phyloP scores from a whole-genome alignment of 192 early-diverging fungal genomes.

The Backusella tuberculispora region DNA sequence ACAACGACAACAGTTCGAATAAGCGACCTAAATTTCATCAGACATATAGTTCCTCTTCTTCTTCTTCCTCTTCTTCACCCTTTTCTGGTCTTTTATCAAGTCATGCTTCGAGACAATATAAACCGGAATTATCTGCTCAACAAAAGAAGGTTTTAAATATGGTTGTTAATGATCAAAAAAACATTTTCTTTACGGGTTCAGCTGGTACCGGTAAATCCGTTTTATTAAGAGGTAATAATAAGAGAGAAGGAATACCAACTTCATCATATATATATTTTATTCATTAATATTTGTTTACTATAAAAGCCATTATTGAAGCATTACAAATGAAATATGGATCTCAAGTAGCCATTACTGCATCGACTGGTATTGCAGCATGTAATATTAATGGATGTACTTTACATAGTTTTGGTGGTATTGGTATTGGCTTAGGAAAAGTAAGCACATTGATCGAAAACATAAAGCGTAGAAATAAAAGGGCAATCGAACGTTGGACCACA shows the following conservation, averaged over 20 bases:
- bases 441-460: slow-evolving; percentile 37
- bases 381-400: slow-evolving; percentile 77
- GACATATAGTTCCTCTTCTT: neutral
- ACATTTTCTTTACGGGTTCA: slow-evolving; percentile 79
- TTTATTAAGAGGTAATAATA: slow-evolving; percentile 44
- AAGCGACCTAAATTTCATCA: neutral
- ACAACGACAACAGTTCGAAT: neutral
- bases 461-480: slow-evolving; percentile 21
- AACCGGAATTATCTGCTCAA: slow-evolving; percentile 46
- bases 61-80: neutral
- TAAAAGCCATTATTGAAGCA: slow-evolving; percentile 44
- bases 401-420: slow-evolving; percentile 74
- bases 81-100: neutral
- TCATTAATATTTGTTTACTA: neutral
- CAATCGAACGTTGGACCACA: slow-evolving; percentile 59
- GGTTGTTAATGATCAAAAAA: slow-evolving; percentile 56
- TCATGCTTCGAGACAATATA: slow-evolving; percentile 5
- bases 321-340: slow-evolving; percentile 40
- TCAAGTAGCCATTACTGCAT: slow-evolving; percentile 64
- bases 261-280: neutral
- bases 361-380: slow-evolving; percentile 83
- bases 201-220: slow-evolving; percentile 67
- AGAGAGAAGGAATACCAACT: neutral
- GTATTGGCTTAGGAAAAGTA: slow-evolving; percentile 52
- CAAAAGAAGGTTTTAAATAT: slow-evolving; percentile 64